Conservation (phyloP, 257 asterid genomes). For the Solanum sejunctum region DNA sequence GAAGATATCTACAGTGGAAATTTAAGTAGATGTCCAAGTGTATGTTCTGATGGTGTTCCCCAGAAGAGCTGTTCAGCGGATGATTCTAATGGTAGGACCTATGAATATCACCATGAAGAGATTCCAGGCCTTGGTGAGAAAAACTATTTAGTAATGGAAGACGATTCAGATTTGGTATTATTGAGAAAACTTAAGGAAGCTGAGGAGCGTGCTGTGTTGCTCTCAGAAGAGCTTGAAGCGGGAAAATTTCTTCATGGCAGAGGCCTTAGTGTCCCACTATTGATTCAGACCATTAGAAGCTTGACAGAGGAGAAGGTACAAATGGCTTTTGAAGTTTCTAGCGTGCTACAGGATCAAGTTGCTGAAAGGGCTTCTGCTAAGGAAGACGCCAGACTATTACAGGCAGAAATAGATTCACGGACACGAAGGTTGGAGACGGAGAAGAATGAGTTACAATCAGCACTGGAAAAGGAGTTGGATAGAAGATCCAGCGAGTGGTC, state of each 20-base stretch:
- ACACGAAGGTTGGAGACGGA: conserved; percentile 64
- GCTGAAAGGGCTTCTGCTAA: conserved; percentile 63
- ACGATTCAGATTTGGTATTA: conserved; percentile 38
- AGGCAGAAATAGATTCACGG: conserved; percentile 36
- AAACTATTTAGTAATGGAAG: conserved; percentile 16
- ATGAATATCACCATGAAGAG: conserved; percentile 30
- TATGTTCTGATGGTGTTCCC: conserved; percentile 34
- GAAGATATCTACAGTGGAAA: conserved; percentile 65
- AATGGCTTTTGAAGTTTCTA: conserved; percentile 60
- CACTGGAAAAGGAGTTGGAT: conserved; percentile 82
- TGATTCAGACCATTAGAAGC: conserved; percentile 53
- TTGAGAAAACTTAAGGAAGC: conserved; percentile 53
- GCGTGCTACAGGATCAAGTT: conserved; percentile 53
- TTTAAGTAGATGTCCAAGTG: conserved; percentile 34
- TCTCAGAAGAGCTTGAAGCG: conserved; percentile 58
- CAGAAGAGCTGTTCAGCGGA: conserved; percentile 19
- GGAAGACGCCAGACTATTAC: conserved; percentile 41
- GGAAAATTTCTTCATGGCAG: conserved; percentile 35
- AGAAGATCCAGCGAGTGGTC: conserved; percentile 93
- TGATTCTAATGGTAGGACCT: conserved; percentile 27
- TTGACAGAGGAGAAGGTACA: conserved; percentile 60
- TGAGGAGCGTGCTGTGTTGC: conserved; percentile 48
- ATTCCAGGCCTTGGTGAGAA: conserved; percentile 28
- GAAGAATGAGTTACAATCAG: conserved; percentile 64
- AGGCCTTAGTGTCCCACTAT: conserved; percentile 42